These are phyloP conservation scores for Jimgerdemannia flammicorona DNA, from an alignment of 192 early-diverging fungal genomes.

Conservation along the genomic window DNA sequence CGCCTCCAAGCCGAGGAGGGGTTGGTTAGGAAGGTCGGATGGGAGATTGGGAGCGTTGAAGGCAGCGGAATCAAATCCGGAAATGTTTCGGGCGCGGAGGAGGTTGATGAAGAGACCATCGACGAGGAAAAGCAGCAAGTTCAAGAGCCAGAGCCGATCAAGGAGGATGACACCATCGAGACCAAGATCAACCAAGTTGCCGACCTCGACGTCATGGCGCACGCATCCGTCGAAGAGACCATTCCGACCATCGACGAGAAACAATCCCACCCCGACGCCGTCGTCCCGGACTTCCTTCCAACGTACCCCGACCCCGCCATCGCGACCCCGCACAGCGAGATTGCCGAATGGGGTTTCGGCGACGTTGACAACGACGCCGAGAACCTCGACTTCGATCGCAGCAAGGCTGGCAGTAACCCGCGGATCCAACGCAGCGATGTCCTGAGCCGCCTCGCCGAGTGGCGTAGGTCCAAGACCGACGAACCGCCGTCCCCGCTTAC, in stretches of 20 bases:
- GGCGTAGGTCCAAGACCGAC: not conserved
- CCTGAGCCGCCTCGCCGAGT: not conserved
- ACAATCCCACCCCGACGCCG: not conserved
- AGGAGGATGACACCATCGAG: not conserved
- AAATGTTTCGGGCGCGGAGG: too few species aligned
- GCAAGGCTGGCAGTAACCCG: too few species aligned
- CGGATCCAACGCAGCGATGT: not conserved
- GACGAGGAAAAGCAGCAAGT: too few species aligned
- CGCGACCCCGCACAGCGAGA: not conserved
- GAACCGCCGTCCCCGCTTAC: not conserved
- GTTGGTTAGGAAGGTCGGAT: not conserved
- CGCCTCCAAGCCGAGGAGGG: not conserved
- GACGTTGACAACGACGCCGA: not conserved
- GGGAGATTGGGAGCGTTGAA: not conserved
- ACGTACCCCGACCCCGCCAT: not conserved
- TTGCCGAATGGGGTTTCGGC: not conserved
- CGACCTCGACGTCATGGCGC: not conserved
- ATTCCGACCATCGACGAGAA: not conserved
- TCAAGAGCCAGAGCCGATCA: not conserved
- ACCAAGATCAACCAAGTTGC: not conserved
- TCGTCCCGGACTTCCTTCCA: not conserved
- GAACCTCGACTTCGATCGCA: too few species aligned
- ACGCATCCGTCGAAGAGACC: not conserved
- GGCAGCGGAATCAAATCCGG: too few species aligned
- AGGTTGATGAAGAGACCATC: too few species aligned